phyloP scores from a whole-genome alignment of 2,329 filamentous ascomycete species.

The Cladosporium sp. region DNA sequence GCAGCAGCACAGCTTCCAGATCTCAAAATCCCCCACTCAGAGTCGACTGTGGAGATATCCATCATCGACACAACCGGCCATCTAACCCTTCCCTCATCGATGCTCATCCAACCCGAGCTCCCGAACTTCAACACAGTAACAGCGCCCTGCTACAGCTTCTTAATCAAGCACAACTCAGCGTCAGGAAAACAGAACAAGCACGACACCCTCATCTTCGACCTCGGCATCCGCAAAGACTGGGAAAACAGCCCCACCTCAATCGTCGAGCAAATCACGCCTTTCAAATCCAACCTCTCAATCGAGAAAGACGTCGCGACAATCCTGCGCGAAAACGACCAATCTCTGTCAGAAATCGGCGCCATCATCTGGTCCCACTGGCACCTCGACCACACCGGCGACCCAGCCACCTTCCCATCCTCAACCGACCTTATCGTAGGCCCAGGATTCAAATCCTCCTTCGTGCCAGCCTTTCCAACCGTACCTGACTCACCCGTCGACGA shows the following conservation, averaged over 20 bases:
- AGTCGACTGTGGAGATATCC: constrained; percentile 27
- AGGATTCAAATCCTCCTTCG: constrained; percentile 37
- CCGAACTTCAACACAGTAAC: constrained; percentile 31
- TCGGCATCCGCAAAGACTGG: constrained; percentile 43
- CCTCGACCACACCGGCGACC: constrained; percentile 32
- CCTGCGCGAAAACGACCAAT: constrained; percentile 31
- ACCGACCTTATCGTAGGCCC: constrained; percentile 45
- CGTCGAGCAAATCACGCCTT: constrained; percentile 26
- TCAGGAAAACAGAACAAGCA: constrained; percentile 21
- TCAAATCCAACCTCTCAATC: constrained; percentile 27
- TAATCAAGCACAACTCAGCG: constrained; percentile 41
- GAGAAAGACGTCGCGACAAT: constrained; percentile 38
- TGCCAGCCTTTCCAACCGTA: constrained; percentile 40
- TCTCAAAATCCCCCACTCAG: constrained; percentile 27
- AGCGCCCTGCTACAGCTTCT: constrained; percentile 42
- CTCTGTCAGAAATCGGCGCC: constrained; percentile 26
- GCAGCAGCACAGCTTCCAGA: constrained; percentile 20
- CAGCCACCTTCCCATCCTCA: constrained; percentile 37
- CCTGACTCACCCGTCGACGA: constrained; percentile 34
- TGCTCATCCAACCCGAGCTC: constrained; percentile 32
- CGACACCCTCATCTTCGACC: constrained; percentile 41
- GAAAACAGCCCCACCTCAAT: constrained; percentile 32
- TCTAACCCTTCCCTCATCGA: constrained; percentile 15
- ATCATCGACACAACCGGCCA: constrained; percentile 27
- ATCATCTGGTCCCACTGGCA: constrained; percentile 23